Evolutionary conservation across 371 early-diverging fungal genomes (phyloP).

Genomic region (Capillidium rhysosporum): DNA sequence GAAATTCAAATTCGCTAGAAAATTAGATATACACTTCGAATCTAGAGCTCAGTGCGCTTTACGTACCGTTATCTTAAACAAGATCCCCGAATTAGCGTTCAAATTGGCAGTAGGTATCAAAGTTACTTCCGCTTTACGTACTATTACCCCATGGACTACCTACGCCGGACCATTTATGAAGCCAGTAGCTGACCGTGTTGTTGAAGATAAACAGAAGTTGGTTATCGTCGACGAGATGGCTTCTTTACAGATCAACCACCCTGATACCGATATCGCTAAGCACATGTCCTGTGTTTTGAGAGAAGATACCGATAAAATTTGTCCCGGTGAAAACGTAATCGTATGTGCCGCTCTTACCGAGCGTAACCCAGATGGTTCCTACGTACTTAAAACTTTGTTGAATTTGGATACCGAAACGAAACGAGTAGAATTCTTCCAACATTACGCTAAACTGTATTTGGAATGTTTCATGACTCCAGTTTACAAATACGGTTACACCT

Average conservation of each 20-base stretch:
- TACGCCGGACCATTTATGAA: slow-evolving; percentile 40
- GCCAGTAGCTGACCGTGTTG: slow-evolving; percentile 21
- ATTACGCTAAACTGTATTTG: slow-evolving; percentile 25
- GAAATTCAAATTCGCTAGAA: slow-evolving; percentile 22
- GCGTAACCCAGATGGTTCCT: slow-evolving; percentile 24
- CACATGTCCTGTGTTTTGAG: slow-evolving; percentile 43
- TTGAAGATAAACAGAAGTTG: slow-evolving; percentile 19
- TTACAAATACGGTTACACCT: slow-evolving; percentile 41
- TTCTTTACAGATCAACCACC: slow-evolving; percentile 23
- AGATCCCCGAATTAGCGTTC: slow-evolving; percentile 19
- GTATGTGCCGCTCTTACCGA: slow-evolving; percentile 44
- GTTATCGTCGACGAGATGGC: slow-evolving; percentile 24
- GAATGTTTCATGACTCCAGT: slow-evolving; percentile 41
- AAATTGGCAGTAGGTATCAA: slow-evolving; percentile 49
- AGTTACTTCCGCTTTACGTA: slow-evolving; percentile 48
- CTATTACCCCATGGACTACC: slow-evolving; percentile 46
- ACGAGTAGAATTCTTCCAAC: slow-evolving; percentile 24
- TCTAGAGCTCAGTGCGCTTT: slow-evolving; percentile 40
- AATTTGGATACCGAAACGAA: slow-evolving; percentile 26
- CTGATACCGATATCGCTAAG: slow-evolving; percentile 38
- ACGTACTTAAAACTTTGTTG: slow-evolving; percentile 26
- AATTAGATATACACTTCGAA: slow-evolving; percentile 19
- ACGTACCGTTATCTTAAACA: slow-evolving; percentile 33
- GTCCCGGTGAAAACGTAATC: slow-evolving; percentile 25
- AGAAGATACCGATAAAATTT: slow-evolving; percentile 19